Conservation (phyloP, 768 basidiomycete species). For the Basidioascus undulatus region DNA sequence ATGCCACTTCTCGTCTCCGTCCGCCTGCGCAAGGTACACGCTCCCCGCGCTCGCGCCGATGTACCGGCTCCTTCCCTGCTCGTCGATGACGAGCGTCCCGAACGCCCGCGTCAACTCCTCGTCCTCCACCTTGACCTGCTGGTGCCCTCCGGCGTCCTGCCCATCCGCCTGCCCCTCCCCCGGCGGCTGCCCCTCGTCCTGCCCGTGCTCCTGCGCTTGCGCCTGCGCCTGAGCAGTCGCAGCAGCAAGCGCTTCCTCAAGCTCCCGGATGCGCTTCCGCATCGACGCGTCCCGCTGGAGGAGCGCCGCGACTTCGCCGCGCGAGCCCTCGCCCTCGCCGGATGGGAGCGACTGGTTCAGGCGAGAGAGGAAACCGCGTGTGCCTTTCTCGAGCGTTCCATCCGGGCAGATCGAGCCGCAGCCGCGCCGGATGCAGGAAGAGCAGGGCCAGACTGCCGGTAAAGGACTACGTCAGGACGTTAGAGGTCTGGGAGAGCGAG, state of each 20-base stretch:
- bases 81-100: conserved; percentile 3
- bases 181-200: not conserved
- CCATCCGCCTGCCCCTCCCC: not conserved
- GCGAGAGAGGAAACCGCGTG: no score
- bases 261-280: not conserved
- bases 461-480: not conserved
- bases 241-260: conserved; percentile 1
- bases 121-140: not conserved
- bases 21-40: no score
- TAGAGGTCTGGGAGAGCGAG: no score
- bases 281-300: conserved; percentile 1
- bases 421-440: not conserved
- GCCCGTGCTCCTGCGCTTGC: not conserved
- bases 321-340: conserved; percentile 4
- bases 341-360: no score
- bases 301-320: conserved; percentile 4
- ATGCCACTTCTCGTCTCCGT: no score
- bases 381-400: no score
- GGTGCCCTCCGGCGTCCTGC: not conserved
- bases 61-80: conserved; percentile 1
- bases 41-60: conserved; percentile 1
- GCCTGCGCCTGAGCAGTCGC: conserved; percentile 1
- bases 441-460: not conserved
- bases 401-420: conserved; percentile 5
- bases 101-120: conserved; percentile 1